Evolutionary conservation across 208 protist genomes (phyloP).

Genomic region (Balamuthia mandrillaris): DNA sequence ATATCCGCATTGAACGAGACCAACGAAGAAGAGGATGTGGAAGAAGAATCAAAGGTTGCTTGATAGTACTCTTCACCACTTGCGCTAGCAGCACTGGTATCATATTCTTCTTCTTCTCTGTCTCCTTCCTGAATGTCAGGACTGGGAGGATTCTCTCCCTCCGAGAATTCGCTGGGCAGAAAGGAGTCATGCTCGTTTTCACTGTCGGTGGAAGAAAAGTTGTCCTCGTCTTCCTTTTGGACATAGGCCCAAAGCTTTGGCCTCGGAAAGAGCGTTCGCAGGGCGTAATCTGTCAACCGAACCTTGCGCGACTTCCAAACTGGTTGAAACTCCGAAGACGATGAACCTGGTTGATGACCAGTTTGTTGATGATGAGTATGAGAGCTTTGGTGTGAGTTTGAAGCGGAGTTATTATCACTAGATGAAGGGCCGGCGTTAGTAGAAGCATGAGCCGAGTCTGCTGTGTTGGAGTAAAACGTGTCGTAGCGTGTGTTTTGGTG

Average conservation of each 20-base stretch:
- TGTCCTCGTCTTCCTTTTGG: neutral
- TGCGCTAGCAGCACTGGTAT: neutral
- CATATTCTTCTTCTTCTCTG: neutral
- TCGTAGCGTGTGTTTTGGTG: neutral
- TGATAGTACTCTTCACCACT: neutral
- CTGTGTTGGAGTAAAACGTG: neutral
- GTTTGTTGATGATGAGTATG: neutral
- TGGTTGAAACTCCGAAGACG: neutral
- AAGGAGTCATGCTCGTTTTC: neutral
- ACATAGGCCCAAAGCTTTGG: neutral
- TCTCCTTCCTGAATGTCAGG: neutral
- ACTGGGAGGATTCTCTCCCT: neutral
- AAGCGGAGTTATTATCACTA: neutral
- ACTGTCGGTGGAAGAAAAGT: neutral
- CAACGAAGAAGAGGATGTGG: neutral
- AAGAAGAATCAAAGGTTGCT: neutral
- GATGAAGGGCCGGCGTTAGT: neutral
- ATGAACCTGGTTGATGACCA: neutral
- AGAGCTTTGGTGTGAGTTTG: neutral
- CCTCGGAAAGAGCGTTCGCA: neutral
- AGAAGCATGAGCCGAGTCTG: neutral
- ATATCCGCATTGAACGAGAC: neutral
- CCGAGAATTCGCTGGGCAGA: neutral
- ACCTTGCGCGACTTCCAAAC: conserved; percentile 17
- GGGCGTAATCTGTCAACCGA: neutral